Evolutionary conservation across 2,329 filamentous ascomycete genomes (phyloP).

Genomic region (Penicillium sp.): DNA sequence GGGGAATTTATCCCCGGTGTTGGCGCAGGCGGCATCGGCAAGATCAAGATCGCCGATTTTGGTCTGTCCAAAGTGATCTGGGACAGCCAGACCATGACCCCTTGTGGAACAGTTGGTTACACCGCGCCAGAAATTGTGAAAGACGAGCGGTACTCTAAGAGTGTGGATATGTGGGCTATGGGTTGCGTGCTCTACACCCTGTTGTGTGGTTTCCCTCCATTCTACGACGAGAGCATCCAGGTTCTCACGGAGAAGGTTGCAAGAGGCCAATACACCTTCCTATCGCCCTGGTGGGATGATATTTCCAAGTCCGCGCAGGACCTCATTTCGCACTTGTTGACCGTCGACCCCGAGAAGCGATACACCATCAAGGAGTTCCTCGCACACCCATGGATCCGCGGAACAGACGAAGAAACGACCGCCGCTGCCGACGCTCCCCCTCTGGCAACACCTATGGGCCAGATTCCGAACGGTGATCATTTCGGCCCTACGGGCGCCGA

Average conservation of each 20-base stretch:
- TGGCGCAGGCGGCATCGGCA: conserved; percentile 86
- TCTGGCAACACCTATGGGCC: conserved; percentile 64
- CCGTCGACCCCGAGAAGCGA: conserved; percentile 91
- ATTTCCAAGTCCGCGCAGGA: conserved; percentile 95
- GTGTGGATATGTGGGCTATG: conserved; percentile 98
- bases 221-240: conserved; percentile 98
- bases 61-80: conserved; percentile 97
- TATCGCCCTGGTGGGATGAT: conserved; percentile 99
- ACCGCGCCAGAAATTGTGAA: conserved; percentile 98
- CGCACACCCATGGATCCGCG: conserved; percentile 88
- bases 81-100: conserved; percentile 98
- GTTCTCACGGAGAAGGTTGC: conserved; percentile 97
- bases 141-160: conserved; percentile 97
- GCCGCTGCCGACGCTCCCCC: conserved; percentile 70
- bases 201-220: conserved; percentile 95
- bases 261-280: conserved; percentile 92
- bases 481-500: conserved; percentile 55
- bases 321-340: conserved; percentile 87
- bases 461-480: conserved; percentile 52
- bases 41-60: conserved; percentile 97
- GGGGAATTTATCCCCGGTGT: conserved; percentile 83
- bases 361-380: conserved; percentile 93
- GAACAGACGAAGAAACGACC: conserved; percentile 66
- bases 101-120: conserved; percentile 97
- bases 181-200: conserved; percentile 96